Evolutionary conservation across 768 basidiomycete genomes (phyloP).

Genomic region (Boletellus ananas): DNA sequence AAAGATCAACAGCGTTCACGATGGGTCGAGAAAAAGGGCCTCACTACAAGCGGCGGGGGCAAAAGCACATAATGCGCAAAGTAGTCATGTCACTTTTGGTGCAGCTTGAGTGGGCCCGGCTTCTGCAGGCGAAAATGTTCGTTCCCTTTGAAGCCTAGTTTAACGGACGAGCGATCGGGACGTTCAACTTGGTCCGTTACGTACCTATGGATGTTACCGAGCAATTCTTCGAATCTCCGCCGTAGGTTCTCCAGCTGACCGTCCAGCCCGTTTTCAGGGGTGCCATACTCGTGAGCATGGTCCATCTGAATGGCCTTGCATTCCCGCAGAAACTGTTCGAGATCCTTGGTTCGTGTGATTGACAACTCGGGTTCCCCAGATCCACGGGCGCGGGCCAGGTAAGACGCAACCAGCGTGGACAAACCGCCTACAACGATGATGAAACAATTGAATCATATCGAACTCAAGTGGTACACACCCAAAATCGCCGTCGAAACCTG

Average conservation of each 20-base stretch:
- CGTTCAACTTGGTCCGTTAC: not conserved
- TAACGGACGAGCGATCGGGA: not conserved
- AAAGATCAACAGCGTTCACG: not conserved
- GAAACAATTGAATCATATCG: not conserved
- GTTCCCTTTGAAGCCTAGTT: slow-evolving; percentile 13
- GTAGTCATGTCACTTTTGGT: not conserved
- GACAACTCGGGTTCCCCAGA: slow-evolving; percentile 71
- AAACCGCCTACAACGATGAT: slow-evolving; percentile 46
- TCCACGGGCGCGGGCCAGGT: slow-evolving; percentile 65
- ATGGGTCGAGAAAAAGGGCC: no score
- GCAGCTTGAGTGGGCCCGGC: not conserved
- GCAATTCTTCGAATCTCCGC: slow-evolving; percentile 27
- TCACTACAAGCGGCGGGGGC: not conserved
- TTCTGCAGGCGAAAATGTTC: slow-evolving; percentile 19
- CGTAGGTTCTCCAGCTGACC: slow-evolving; percentile 10
- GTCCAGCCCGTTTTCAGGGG: slow-evolving; percentile 9
- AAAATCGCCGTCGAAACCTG: slow-evolving; percentile 39
- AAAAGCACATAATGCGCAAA: not conserved
- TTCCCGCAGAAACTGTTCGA: slow-evolving; percentile 67
- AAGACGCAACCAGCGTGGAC: slow-evolving; percentile 66
- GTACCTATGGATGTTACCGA: slow-evolving; percentile 26
- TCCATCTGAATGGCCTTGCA: slow-evolving; percentile 56
- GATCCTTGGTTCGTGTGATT: slow-evolving; percentile 49
- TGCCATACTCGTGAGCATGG: slow-evolving; percentile 37
- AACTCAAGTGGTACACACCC: slow-evolving; percentile 24